Conservation (phyloP, 768 basidiomycete genomes). For the Mycena capillaripes region DNA sequence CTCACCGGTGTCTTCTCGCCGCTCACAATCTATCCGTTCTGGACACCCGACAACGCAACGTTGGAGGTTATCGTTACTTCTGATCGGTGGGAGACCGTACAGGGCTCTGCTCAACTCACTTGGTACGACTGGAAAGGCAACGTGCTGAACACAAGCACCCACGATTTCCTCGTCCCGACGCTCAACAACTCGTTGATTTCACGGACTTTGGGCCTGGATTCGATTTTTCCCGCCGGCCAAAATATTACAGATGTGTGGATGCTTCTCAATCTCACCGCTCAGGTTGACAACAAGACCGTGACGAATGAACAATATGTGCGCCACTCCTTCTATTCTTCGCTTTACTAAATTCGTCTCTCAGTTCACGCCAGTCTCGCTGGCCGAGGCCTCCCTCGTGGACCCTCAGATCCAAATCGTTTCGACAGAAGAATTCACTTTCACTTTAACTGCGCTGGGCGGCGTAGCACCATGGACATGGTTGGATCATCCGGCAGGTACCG, state of each 20-base stretch:
- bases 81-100: conserved; percentile 63
- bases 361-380: conserved; percentile 68
- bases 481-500: conserved; percentile 68
- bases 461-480: conserved; percentile 73
- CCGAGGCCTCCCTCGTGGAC: conserved; percentile 59
- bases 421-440: conserved; percentile 57
- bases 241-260: conserved; percentile 64
- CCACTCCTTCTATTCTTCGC: background rate
- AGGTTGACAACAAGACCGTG: conserved; percentile 55
- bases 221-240: conserved; percentile 60
- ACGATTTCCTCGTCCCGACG: conserved; percentile 58
- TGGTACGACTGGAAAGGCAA: conserved; percentile 72
- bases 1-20: conserved; percentile 61
- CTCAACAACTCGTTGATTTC: conserved; percentile 66
- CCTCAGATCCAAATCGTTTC: conserved; percentile 58
- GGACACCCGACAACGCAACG: conserved; percentile 62
- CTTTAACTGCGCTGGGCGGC: conserved; percentile 65
- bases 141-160: conserved; percentile 51
- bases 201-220: conserved; percentile 54
- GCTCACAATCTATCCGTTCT: conserved; percentile 68
- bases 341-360: conserved; percentile 34
- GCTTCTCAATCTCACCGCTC: conserved; percentile 62
- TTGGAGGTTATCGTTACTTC: conserved; percentile 66
- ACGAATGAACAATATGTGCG: conserved; percentile 68
- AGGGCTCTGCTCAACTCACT: conserved; percentile 62